phyloP scores from a whole-genome alignment of 371 early-diverging fungal species.

The Apophysomyces ossiformis region DNA sequence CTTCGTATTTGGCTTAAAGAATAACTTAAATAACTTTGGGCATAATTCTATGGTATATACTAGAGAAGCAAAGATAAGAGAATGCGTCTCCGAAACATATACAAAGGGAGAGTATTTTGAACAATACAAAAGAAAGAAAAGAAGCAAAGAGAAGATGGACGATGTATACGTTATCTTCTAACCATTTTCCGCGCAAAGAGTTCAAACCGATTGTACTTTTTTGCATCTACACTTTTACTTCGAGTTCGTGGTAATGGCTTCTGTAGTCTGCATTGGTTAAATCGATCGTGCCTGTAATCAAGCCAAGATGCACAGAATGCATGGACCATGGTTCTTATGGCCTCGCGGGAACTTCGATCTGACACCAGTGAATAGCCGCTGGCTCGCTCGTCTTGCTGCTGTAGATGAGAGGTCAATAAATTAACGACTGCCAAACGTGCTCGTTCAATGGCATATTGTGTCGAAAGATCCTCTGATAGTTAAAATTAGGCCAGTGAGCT shows the following conservation, averaged over 20 bases:
- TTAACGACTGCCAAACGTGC: not conserved
- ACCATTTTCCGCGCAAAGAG: not conserved
- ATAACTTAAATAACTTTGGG: too few relatives aligned
- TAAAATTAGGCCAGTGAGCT: not conserved
- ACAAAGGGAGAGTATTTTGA: too few relatives aligned
- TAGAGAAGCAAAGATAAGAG: too few relatives aligned
- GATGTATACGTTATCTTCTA: not conserved
- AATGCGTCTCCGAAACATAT: too few relatives aligned
- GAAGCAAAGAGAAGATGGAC: not conserved
- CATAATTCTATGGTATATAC: too few relatives aligned
- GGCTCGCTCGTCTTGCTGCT: not conserved
- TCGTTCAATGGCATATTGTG: not conserved
- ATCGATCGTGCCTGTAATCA: constrained; percentile 4
- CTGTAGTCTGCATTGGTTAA: not conserved
- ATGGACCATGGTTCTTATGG: constrained; percentile 1
- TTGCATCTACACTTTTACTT: constrained; percentile 5
- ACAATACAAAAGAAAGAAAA: not conserved
- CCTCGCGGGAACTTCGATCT: not conserved
- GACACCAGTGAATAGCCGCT: not conserved
- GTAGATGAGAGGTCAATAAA: not conserved
- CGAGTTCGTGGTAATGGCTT: not conserved
- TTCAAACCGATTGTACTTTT: not conserved
- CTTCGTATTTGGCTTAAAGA: too few relatives aligned
- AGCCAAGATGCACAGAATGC: not conserved
- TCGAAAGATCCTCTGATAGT: not conserved